Conservation (phyloP, 371 early-diverging fungal species). For the Sporodiniella umbellata region DNA sequence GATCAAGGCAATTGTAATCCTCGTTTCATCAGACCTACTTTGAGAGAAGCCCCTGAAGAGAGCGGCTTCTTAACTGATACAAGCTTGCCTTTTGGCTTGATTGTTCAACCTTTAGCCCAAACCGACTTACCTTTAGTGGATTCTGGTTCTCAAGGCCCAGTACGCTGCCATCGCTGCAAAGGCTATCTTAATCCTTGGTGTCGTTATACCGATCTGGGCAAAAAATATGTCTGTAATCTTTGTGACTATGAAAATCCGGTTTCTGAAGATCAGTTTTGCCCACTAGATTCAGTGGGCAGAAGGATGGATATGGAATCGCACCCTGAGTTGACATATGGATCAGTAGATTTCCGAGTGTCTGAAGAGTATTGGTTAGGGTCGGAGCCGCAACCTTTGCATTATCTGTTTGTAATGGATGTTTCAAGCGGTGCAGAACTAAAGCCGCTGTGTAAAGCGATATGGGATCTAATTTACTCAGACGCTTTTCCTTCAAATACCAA, state of each 20-base stretch:
- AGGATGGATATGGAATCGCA: constrained; percentile 81
- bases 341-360: constrained; percentile 89
- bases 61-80: constrained; percentile 75
- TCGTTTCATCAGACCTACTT: constrained; percentile 87
- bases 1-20: constrained; percentile 96
- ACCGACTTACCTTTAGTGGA: constrained; percentile 44
- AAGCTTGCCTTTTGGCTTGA: constrained; percentile 80
- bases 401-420: constrained; percentile 93
- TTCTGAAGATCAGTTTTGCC: constrained; percentile 85
- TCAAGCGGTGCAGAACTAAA: constrained; percentile 76
- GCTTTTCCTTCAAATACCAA: constrained; percentile 51
- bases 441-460: constrained; percentile 61
- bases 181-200: constrained; percentile 93
- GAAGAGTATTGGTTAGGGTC: constrained; percentile 56
- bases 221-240: constrained; percentile 89
- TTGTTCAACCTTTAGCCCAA: constrained; percentile 91
- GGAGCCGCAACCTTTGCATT: constrained; percentile 65
- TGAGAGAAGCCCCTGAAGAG: constrained; percentile 77
- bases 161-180: constrained; percentile 81
- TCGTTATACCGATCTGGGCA: constrained; percentile 84
- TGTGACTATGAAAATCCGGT: constrained; percentile 87
- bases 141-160: neutral
- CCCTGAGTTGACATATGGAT: constrained; percentile 89
- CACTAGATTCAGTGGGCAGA: constrained; percentile 83
- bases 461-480: constrained; percentile 49